Conservation (phyloP, 1,284 basidiomycete genomes). For the Sanghuangporus weigelae region DNA sequence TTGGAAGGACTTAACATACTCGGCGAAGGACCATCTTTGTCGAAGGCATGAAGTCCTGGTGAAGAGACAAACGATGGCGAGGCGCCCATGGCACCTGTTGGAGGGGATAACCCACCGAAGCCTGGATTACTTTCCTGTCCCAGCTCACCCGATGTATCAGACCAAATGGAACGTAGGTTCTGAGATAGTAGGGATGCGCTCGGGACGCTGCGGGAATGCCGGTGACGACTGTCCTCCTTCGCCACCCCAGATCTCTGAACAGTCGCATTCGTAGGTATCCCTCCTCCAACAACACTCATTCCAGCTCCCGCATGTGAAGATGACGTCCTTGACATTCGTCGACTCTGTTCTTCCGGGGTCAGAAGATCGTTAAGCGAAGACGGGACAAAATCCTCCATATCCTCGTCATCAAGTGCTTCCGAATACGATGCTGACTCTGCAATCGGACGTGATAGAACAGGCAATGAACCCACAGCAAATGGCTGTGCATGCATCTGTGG, state of each 20-base stretch:
- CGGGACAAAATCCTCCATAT: conserved; percentile 84
- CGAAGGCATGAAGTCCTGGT: conserved; percentile 33
- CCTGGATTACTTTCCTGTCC: background rate
- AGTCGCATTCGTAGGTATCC: conserved; percentile 20
- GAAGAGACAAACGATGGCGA: conserved; percentile 38
- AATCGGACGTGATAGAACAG: conserved; percentile 17
- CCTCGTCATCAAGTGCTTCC: conserved; percentile 62
- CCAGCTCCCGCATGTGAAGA: conserved; percentile 31
- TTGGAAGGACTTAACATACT: conserved; percentile 56
- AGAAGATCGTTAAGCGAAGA: conserved; percentile 83
- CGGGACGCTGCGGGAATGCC: conserved; percentile 74
- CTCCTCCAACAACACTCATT: conserved; percentile 18
- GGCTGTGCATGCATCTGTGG: conserved; percentile 1
- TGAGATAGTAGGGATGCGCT: conserved; percentile 60
- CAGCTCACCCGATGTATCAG: conserved; percentile 28
- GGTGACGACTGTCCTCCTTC: conserved; percentile 42
- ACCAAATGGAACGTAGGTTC: conserved; percentile 72
- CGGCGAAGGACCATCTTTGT: conserved; percentile 36
- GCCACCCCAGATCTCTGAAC: conserved; percentile 22
- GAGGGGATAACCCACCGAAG: conserved; percentile 7
- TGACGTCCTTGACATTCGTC: conserved; percentile 71
- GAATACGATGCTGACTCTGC: conserved; percentile 22
- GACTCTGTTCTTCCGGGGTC: conserved; percentile 76
- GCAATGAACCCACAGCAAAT: conserved; percentile 27
- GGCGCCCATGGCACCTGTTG: background rate